A percentile compares a stretch with the other conserved stretches of the same genome.
Conservation (phyloP, 2,329 filamentous ascomycete genomes). For the Calonectria multiphialidica region DNA sequence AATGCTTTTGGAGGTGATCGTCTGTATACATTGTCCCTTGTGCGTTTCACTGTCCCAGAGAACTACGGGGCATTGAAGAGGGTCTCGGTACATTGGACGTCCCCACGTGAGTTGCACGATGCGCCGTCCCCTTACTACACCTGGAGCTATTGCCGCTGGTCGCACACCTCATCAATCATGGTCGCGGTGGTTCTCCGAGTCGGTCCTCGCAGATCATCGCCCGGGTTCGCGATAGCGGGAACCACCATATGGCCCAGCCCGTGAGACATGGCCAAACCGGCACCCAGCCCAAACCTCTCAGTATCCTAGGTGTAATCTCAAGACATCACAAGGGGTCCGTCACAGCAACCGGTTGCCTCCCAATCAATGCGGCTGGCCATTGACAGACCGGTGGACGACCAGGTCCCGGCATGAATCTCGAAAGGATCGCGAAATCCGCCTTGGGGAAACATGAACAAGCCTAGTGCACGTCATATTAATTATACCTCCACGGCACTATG, state of each 20-base stretch:
- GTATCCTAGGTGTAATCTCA: conserved; percentile 13
- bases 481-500: conserved; percentile 16
- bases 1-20: background rate
- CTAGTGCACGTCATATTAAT: conserved; percentile 28
- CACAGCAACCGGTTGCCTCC: background rate
- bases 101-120: conserved; percentile 5
- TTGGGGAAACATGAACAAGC: conserved; percentile 6
- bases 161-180: conserved; percentile 1
- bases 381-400: background rate
- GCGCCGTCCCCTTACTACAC: conserved; percentile 4
- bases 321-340: conserved; percentile 1
- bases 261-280: conserved; percentile 20
- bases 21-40: background rate
- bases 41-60: background rate
- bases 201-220: conserved; percentile 22
- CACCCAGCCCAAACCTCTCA: conserved; percentile 11
- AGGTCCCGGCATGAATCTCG: conserved; percentile 1
- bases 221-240: conserved; percentile 8
- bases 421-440: conserved; percentile 15
- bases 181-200: background rate
- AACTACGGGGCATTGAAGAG: background rate
- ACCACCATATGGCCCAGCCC: conserved; percentile 13
- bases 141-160: conserved; percentile 4
- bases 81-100: conserved; percentile 11
- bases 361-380: background rate